Evolutionary conservation across 306 rosid genomes (phyloP).

Genomic region (Delonix regia): DNA sequence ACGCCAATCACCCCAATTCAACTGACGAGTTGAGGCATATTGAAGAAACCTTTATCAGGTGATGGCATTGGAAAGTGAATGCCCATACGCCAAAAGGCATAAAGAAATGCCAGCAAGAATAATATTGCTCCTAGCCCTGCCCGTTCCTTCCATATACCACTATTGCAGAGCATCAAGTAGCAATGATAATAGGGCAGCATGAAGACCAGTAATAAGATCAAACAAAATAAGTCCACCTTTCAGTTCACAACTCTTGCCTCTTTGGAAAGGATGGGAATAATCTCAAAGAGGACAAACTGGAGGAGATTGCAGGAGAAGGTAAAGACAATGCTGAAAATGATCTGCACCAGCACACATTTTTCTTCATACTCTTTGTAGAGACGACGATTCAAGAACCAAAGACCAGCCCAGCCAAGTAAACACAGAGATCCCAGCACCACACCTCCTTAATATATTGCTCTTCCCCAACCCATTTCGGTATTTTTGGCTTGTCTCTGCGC

Average conservation of each 20-base stretch:
- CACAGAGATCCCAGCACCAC: constrained; percentile 63
- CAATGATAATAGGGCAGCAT: constrained; percentile 70
- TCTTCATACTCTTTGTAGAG: constrained; percentile 97
- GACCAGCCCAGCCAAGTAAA: constrained; percentile 82
- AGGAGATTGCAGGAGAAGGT: constrained; percentile 97
- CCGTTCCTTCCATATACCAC: constrained; percentile 70
- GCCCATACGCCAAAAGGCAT: constrained; percentile 97
- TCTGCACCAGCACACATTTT: constrained; percentile 82
- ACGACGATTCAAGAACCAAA: constrained; percentile 90
- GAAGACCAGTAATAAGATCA: constrained; percentile 65
- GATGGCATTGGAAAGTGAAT: constrained; percentile 98
- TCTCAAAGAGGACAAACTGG: constrained; percentile 94
- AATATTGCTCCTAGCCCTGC: constrained; percentile 80
- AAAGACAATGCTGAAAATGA: constrained; percentile 88
- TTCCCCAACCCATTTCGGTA: constrained; percentile 80
- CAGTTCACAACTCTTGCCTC: constrained; percentile 61
- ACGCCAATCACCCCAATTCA: constrained; percentile 96
- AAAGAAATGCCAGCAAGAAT: constrained; percentile 85
- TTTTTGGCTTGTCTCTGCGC: background rate
- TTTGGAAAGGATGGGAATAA: constrained; percentile 93
- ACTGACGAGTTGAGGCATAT: constrained; percentile 94
- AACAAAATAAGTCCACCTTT: constrained; percentile 65
- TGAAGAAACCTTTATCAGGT: constrained; percentile 91
- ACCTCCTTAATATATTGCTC: constrained; percentile 69
- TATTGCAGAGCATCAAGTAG: constrained; percentile 62